phyloP scores from a whole-genome alignment of 148 eudicot species.

The Amaranthus hypochondriacus region DNA sequence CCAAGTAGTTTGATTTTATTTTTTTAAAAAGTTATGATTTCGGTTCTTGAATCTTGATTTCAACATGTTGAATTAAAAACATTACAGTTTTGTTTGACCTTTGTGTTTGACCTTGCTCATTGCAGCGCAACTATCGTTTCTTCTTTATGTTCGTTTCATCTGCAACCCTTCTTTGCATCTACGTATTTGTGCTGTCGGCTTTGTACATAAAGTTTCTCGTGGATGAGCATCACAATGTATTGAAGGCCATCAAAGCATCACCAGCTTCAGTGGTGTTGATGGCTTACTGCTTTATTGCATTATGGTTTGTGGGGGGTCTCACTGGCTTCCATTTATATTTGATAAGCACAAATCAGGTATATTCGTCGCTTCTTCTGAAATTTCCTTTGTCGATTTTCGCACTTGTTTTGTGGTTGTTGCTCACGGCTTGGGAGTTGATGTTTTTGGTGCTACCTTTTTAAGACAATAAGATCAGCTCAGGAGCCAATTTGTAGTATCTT shows the following conservation, averaged over 20 bases:
- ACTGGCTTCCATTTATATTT: slow-evolving; percentile 69
- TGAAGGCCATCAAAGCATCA: slow-evolving; percentile 58
- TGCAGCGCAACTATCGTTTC: slow-evolving; percentile 77
- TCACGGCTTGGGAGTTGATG: background rate
- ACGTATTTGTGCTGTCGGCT: slow-evolving; percentile 54
- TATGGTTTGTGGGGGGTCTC: slow-evolving; percentile 79
- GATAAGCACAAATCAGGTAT: slow-evolving; percentile 59
- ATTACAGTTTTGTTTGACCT: background rate
- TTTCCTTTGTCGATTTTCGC: background rate
- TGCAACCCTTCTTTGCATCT: slow-evolving; percentile 60
- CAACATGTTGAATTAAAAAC: no score
- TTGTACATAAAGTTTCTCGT: slow-evolving; percentile 48
- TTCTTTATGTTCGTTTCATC: slow-evolving; percentile 68
- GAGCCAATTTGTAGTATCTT: background rate
- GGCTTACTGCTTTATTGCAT: slow-evolving; percentile 53
- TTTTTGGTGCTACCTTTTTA: background rate
- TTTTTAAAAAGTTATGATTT: background rate
- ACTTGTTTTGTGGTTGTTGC: background rate
- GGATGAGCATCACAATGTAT: slow-evolving; percentile 50
- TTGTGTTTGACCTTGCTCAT: background rate
- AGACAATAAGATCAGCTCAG: background rate
- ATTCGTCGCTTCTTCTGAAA: background rate
- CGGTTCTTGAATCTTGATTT: no score
- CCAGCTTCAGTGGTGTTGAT: slow-evolving; percentile 56
- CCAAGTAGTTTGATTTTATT: background rate